Percentiles rank a stretch among this genome's conserved stretches.
These are phyloP conservation scores for Collybia sp. DNA, from an alignment of 768 basidiomycete species.

Conservation along the genomic window DNA sequence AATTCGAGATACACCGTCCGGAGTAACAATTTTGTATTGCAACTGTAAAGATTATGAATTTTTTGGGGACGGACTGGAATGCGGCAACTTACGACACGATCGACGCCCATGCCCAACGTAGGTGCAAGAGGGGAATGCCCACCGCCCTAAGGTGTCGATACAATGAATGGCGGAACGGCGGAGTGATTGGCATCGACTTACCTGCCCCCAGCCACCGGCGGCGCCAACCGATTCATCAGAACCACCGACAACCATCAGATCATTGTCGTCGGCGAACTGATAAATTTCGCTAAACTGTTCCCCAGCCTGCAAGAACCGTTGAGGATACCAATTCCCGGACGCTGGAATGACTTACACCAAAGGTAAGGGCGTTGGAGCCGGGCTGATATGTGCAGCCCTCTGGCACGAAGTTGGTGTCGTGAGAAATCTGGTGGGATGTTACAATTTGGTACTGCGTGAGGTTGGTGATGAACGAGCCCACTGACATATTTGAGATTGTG, in stretches of 20 bases:
- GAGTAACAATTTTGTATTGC: slow-evolving; percentile 49
- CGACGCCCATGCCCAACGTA: slow-evolving; percentile 40
- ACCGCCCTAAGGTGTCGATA: slow-evolving; percentile 24
- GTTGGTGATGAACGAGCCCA: not conserved
- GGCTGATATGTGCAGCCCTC: slow-evolving; percentile 26
- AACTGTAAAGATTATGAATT: slow-evolving; percentile 20
- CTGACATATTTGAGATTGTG: slow-evolving; percentile 35
- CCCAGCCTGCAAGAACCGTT: slow-evolving; percentile 27
- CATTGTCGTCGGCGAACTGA: slow-evolving; percentile 36
- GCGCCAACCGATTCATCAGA: slow-evolving; percentile 37
- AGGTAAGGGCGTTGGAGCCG: no score
- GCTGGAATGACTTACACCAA: no score
- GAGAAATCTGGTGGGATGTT: slow-evolving; percentile 23
- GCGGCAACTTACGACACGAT: slow-evolving; percentile 34
- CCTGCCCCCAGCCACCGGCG: slow-evolving; percentile 36
- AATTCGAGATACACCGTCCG: slow-evolving; percentile 39
- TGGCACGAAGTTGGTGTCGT: slow-evolving; percentile 26
- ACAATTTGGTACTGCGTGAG: not conserved
- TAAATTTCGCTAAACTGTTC: slow-evolving; percentile 40
- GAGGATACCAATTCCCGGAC: no score
- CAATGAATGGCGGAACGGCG: not conserved
- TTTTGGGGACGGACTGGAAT: not conserved
- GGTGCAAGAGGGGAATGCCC: slow-evolving; percentile 41
- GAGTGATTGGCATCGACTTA: not conserved
- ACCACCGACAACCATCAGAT: slow-evolving; percentile 42